Conservation (phyloP, 2,329 filamentous ascomycete genomes). For the Metarhizium sp. region DNA sequence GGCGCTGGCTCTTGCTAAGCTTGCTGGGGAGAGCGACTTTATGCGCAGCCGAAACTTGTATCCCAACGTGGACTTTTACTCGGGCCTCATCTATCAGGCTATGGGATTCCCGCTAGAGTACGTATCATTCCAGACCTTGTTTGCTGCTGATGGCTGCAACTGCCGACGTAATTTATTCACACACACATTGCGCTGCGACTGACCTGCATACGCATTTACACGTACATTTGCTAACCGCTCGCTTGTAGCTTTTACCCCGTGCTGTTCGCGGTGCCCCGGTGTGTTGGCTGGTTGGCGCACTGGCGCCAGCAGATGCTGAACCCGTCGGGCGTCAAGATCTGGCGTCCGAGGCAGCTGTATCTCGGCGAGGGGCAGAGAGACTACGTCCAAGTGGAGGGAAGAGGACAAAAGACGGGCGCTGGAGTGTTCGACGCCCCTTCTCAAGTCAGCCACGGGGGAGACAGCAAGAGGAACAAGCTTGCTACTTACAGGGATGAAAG, state of each 20-base stretch:
- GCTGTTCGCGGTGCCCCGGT: constrained; percentile 39
- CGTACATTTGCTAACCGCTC: constrained; percentile 2
- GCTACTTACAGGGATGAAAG: constrained; percentile 30
- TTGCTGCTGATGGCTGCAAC: neutral
- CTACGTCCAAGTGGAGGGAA: constrained; percentile 29
- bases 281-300: constrained; percentile 42
- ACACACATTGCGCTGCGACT: too few relatives aligned
- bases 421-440: constrained; percentile 26
- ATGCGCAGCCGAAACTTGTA: constrained; percentile 39
- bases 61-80: constrained; percentile 44
- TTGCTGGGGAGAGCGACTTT: constrained; percentile 35
- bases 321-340: constrained; percentile 38
- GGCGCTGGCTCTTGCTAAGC: constrained; percentile 34
- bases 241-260: constrained; percentile 35
- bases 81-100: constrained; percentile 41
- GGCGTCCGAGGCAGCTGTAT: constrained; percentile 39
- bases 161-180: too few relatives aligned
- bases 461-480: constrained; percentile 31
- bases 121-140: constrained; percentile 3
- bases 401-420: constrained; percentile 21
- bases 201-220: too few relatives aligned
- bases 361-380: constrained; percentile 33
- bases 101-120: constrained; percentile 42
- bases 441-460: constrained; percentile 28
- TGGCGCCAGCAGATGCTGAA: constrained; percentile 42